A percentile compares a stretch with the other conserved stretches of the same genome.
Evolutionary conservation across 2,329 filamentous ascomycete species (phyloP).

Genomic region (Colletotrichum limetticola): DNA sequence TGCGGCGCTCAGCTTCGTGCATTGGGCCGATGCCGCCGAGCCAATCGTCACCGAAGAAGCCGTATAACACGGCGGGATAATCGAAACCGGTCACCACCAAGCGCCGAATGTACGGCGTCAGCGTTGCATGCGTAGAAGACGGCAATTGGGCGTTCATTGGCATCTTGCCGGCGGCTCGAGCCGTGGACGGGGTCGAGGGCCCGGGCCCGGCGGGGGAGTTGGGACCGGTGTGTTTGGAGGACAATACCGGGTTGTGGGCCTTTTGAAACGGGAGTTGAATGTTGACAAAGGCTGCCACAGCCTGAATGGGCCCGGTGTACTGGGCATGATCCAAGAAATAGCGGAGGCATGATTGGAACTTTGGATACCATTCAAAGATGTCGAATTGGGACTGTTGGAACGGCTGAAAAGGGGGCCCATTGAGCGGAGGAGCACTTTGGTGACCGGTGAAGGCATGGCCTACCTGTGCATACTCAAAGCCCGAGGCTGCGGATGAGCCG

Average conservation of each 20-base stretch:
- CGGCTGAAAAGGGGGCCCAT: conserved; percentile 46
- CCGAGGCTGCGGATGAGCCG: conserved; percentile 32
- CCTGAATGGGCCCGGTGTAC: conserved; percentile 83
- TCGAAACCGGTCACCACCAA: conserved; percentile 94
- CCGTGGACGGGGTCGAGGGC: conserved; percentile 42
- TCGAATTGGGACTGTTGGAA: conserved; percentile 70
- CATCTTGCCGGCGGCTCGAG: conserved; percentile 45
- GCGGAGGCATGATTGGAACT: conserved; percentile 87
- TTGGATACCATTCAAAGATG: conserved; percentile 92
- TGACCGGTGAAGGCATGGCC: conserved; percentile 23
- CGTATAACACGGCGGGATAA: conserved; percentile 84
- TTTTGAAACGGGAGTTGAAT: conserved; percentile 91
- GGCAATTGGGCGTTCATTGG: conserved; percentile 37
- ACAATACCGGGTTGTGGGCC: conserved; percentile 54
- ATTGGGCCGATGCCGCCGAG: conserved; percentile 80
- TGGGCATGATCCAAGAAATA: conserved; percentile 95
- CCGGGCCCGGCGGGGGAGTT: conserved; percentile 46
- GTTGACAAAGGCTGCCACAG: conserved; percentile 90
- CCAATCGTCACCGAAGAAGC: conserved; percentile 98
- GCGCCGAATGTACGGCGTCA: conserved; percentile 90
- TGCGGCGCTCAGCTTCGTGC: conserved; percentile 89
- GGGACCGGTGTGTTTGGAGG: conserved; percentile 47
- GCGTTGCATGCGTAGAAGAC: conserved; percentile 63
- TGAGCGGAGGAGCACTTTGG: conserved; percentile 20
- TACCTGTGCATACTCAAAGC: conserved; percentile 36